phyloP scores from a whole-genome alignment of 768 basidiomycete genomes.

The Tricholoma matsutake region DNA sequence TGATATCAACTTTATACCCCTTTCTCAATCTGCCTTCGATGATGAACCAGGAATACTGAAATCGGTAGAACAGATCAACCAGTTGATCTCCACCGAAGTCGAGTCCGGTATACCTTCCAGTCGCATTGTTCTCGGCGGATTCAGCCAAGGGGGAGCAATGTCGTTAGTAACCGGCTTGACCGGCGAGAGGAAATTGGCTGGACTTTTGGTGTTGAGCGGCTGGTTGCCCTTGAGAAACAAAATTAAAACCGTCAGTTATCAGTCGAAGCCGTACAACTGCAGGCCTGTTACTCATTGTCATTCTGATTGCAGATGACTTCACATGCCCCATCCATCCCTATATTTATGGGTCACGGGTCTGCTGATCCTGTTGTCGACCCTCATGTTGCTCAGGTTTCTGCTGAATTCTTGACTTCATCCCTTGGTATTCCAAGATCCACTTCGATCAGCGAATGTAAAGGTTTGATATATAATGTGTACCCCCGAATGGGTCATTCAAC shows the following conservation, averaged over 20 bases:
- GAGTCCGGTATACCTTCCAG: slow-evolving; percentile 62
- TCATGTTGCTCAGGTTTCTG: slow-evolving; percentile 49
- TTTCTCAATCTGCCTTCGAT: slow-evolving; percentile 57
- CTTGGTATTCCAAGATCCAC: slow-evolving; percentile 48
- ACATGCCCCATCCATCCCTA: slow-evolving; percentile 58
- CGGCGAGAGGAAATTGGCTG: slow-evolving; percentile 63
- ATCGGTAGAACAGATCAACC: slow-evolving; percentile 57
- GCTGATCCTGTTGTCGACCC: slow-evolving; percentile 70
- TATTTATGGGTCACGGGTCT: slow-evolving; percentile 87
- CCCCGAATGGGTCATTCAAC: slow-evolving; percentile 65
- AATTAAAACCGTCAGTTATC: slow-evolving; percentile 54
- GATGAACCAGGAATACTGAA: slow-evolving; percentile 76
- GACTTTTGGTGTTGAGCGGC: slow-evolving; percentile 69
- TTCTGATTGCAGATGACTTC: slow-evolving; percentile 48
- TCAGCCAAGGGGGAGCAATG: slow-evolving; percentile 84
- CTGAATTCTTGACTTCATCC: slow-evolving; percentile 50
- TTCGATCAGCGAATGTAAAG: slow-evolving; percentile 41
- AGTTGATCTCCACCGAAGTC: slow-evolving; percentile 72
- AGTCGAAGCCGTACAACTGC: background rate
- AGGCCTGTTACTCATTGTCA: background rate
- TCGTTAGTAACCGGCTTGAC: slow-evolving; percentile 73
- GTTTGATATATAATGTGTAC: slow-evolving; percentile 68
- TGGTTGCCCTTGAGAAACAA: slow-evolving; percentile 71
- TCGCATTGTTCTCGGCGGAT: slow-evolving; percentile 86
- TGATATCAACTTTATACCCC: slow-evolving; percentile 51